These are phyloP conservation scores for Sodiomyces alkalinus DNA, from an alignment of 2,329 filamentous ascomycete species.

Conservation along the genomic window DNA sequence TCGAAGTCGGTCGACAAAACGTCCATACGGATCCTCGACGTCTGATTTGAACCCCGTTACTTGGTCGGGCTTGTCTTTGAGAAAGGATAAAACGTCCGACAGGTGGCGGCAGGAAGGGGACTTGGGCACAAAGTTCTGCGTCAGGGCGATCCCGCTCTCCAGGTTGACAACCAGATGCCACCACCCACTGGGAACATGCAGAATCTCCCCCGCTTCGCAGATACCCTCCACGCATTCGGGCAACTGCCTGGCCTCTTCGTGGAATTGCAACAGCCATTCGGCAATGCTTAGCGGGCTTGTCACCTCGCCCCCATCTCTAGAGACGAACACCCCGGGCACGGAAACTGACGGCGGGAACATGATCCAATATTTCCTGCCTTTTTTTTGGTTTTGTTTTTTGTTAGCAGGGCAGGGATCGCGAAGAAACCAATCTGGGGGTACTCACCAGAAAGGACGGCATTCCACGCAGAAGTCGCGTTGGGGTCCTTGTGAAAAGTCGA, in stretches of 20 bases:
- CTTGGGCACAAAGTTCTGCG: constrained; percentile 84
- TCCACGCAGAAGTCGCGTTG: constrained; percentile 72
- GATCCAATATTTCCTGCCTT: constrained; percentile 93
- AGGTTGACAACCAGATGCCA: constrained; percentile 94
- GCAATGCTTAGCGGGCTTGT: constrained; percentile 88
- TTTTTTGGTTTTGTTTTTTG: too few relatives aligned
- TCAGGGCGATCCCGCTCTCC: constrained; percentile 71
- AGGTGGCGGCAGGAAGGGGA: constrained; percentile 42
- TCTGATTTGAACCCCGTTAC: constrained; percentile 71
- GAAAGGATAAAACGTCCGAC: constrained; percentile 60
- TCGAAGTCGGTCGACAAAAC: constrained; percentile 58
- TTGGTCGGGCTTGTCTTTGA: constrained; percentile 69
- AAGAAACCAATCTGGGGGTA: too few relatives aligned
- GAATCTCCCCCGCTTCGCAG: constrained; percentile 67
- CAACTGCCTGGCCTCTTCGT: constrained; percentile 61
- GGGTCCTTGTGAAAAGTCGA: constrained; percentile 88
- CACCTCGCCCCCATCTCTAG: constrained; percentile 78
- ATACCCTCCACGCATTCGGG: constrained; percentile 75
- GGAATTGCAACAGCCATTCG: constrained; percentile 90
- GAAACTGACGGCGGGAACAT: constrained; percentile 76
- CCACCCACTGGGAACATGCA: constrained; percentile 91
- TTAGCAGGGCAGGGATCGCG: too few relatives aligned
- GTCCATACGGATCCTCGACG: constrained; percentile 54
- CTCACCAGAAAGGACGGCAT: constrained; percentile 61
- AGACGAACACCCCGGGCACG: constrained; percentile 83